Conservation (phyloP, 768 basidiomycete genomes). For the Lyophyllum atratum region DNA sequence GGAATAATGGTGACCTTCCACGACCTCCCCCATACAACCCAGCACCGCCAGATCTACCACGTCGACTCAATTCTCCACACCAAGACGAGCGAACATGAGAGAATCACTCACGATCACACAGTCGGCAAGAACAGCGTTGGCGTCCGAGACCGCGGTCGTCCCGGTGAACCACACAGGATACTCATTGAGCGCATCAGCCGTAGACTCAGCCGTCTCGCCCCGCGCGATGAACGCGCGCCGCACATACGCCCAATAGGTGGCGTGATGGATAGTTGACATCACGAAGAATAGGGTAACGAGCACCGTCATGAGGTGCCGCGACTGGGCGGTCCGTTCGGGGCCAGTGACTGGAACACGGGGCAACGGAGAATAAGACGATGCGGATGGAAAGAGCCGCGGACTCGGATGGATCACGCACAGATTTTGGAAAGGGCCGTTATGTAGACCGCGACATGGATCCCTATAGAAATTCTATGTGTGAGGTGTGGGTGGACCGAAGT, state of each 20-base stretch:
- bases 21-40: constrained; percentile 16
- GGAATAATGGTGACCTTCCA: constrained; percentile 8
- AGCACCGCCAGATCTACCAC: constrained; percentile 16
- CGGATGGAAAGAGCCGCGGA: not conserved
- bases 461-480: not conserved
- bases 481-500: not conserved
- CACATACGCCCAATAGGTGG: constrained; percentile 16
- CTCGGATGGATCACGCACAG: too few species aligned
- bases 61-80: not conserved
- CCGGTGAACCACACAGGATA: constrained; percentile 18
- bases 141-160: constrained; percentile 15
- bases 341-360: constrained; percentile 10
- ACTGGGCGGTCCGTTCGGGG: constrained; percentile 10
- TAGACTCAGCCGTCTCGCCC: constrained; percentile 13
- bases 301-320: constrained; percentile 15
- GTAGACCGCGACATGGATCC: constrained; percentile 16
- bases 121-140: constrained; percentile 18
- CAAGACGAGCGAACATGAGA: not conserved
- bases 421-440: constrained; percentile 15
- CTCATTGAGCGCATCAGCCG: constrained; percentile 10
- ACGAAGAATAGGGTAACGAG: constrained; percentile 16
- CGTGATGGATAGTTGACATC: constrained; percentile 20
- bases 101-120: constrained; percentile 12
- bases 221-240: constrained; percentile 18
- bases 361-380: not conserved